phyloP scores from a whole-genome alignment of 768 basidiomycete species.

The Trametes punicea region DNA sequence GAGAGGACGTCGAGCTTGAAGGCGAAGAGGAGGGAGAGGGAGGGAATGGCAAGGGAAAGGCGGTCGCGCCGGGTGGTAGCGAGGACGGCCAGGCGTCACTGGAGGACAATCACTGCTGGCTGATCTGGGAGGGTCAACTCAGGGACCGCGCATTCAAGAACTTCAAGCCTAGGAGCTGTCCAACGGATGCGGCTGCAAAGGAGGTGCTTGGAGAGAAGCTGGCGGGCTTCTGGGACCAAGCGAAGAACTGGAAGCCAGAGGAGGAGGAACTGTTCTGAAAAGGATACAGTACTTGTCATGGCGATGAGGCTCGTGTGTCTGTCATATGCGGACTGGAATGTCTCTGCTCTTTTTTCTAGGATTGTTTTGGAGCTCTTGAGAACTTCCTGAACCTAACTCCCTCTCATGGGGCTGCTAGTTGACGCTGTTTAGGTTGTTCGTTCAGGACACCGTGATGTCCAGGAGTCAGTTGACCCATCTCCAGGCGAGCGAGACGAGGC shows the following conservation, averaged over 20 bases:
- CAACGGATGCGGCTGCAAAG: conserved; percentile 81
- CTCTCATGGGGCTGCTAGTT: neutral
- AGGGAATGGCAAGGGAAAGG: conserved; percentile 37
- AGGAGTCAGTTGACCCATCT: no score
- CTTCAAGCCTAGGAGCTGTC: conserved; percentile 81
- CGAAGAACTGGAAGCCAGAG: conserved; percentile 85
- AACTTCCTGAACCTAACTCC: neutral
- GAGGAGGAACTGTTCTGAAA: conserved; percentile 67
- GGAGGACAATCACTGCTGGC: conserved; percentile 82
- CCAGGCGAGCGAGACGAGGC: no score
- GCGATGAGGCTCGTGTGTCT: neutral
- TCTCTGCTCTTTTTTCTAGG: neutral
- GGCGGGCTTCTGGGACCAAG: conserved; percentile 91
- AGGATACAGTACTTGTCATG: neutral
- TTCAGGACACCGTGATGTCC: no score
- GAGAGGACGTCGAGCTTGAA: conserved; percentile 67
- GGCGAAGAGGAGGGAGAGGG: conserved; percentile 39
- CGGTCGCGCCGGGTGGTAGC: conserved; percentile 28
- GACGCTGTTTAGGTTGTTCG: no score
- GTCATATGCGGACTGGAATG: neutral
- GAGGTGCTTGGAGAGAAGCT: conserved; percentile 82
- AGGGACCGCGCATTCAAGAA: conserved; percentile 75
- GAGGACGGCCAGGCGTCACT: conserved; percentile 47
- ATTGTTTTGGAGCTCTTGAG: neutral
- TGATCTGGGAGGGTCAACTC: conserved; percentile 92